Base-by-base conservation (phyloP, 345 rosid species). In the Camelina neglecta region DNA sequence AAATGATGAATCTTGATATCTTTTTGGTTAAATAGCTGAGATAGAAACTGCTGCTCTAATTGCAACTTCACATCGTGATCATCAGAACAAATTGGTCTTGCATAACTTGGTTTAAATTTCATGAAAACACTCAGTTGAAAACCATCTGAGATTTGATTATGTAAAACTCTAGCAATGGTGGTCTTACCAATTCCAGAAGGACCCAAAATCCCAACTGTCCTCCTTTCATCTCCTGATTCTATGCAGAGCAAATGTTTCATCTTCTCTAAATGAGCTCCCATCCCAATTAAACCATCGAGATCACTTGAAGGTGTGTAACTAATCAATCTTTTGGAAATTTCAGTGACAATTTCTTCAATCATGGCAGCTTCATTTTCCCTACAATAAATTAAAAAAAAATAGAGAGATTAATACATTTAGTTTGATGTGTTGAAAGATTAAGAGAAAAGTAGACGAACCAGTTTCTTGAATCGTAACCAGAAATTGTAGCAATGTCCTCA, bases 131-230 rank as follows among this genome's bases (percentile, higher is more conserved):
- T 49, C 5, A 49, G 0, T 49, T 49, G 54, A 49, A 49, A 49
- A 49, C 2, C 54, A 49, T 18, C 2, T 1, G 54, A 49, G 54
- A 49, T 49, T 49, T 49, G 23, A 49, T 49, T 18, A 49, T 49
- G 54, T 49, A 49, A 5, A 49, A 49, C 71, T 67, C 60, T 67
- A 5, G 70, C 70, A 33, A 66, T 66, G 12, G 33, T 66, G 23
- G 2, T 66, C 47, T 66, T 66, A 33, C 58, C 70, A 12, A 66
- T 66, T 33, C 70, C 70, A 29, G 70, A 66, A 66, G 70, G 58
- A 66, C 58, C 72, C 11, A 26, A 38, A 39, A 68, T 68, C 39
- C 72, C 72, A 9, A 53, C 72, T 39, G 1, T 49, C 54, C 23
- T 49, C 11, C 11, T 49, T 49, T 49, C 23, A 49, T 49, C 5